These are phyloP conservation scores for Austropuccinia psidii DNA, from an alignment of 1,284 basidiomycete species.

Conservation along the genomic window DNA sequence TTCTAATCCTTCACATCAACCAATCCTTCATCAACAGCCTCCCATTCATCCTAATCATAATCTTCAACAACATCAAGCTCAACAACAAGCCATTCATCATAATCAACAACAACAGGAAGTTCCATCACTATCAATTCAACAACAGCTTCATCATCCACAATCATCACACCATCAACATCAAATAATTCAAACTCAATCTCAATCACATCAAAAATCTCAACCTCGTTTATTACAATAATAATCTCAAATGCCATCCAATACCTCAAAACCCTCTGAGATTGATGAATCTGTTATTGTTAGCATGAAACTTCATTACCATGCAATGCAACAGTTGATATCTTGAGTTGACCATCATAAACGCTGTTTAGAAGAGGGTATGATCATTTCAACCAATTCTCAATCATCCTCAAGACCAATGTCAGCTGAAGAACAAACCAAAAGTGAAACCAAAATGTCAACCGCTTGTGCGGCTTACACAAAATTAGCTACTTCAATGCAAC, in stretches of 20 bases:
- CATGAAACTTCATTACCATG: slow-evolving; percentile 1
- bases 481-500: no score
- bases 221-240: not conserved
- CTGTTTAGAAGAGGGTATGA: not conserved
- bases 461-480: slow-evolving; percentile 1
- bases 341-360: slow-evolving; percentile 5
- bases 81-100: not conserved
- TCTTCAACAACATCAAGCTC: not conserved
- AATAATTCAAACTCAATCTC: no score
- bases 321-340: not conserved
- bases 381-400: slow-evolving; percentile 1
- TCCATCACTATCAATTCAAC: no score
- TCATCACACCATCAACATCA: no score
- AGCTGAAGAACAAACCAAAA: slow-evolving; percentile 1
- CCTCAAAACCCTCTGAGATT: not conserved
- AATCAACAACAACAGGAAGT: no score
- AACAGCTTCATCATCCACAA: no score
- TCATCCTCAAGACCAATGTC: slow-evolving; percentile 7
- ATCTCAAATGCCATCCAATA: not conserved
- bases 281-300: not conserved
- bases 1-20: no score
- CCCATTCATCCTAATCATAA: not conserved
- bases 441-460: slow-evolving; percentile 5
- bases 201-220: slow-evolving; percentile 3
- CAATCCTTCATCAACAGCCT: no score